Evolutionary conservation across 148 eudicot species (phyloP).

Genomic region (Tetragonia tetragonoides): DNA sequence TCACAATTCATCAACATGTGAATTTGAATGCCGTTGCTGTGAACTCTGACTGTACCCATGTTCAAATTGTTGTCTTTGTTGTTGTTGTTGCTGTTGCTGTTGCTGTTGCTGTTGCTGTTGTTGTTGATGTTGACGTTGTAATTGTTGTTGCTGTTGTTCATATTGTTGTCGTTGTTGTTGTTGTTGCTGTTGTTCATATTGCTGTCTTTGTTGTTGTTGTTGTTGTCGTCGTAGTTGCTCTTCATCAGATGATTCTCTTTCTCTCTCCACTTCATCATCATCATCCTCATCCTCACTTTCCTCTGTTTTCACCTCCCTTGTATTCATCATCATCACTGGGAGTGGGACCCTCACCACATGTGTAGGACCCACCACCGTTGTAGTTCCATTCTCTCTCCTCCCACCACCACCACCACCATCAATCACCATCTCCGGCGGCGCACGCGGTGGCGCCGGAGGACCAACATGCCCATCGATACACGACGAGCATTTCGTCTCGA

Average conservation of each 20-base stretch:
- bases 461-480: slow-evolving; percentile 54
- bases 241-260: not conserved
- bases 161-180: too few species aligned
- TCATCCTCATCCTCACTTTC: not conserved
- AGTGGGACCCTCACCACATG: not conserved
- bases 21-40: slow-evolving; percentile 2
- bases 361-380: not conserved
- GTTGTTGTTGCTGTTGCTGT: not conserved
- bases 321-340: not conserved
- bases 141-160: not conserved
- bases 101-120: too few species aligned
- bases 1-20: not conserved
- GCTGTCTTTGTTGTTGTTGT: too few species aligned
- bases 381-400: not conserved
- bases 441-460: slow-evolving; percentile 17
- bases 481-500: slow-evolving; percentile 45
- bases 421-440: not conserved
- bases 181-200: too few species aligned
- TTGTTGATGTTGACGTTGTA: too few species aligned
- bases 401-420: not conserved
- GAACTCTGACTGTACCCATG: not conserved
- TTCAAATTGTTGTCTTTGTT: not conserved
- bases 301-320: slow-evolving; percentile 1
- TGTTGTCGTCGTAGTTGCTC: not conserved
- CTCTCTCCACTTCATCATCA: not conserved